These are phyloP conservation scores for Ogataea zsoltii DNA, from an alignment of 805 yeast species.

Conservation along the genomic window DNA sequence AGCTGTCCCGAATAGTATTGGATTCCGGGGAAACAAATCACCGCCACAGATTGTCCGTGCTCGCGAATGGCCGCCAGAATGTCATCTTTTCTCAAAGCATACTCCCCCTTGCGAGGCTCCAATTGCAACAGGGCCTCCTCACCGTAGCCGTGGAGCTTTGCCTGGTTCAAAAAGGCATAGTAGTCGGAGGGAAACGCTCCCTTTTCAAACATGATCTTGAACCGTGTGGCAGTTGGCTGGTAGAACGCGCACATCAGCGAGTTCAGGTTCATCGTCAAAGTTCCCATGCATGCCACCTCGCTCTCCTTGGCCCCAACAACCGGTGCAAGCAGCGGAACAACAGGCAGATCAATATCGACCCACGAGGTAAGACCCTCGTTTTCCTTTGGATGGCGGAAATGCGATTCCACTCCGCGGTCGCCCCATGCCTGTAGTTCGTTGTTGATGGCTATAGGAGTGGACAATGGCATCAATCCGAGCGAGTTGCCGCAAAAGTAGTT, in stretches of 20 bases:
- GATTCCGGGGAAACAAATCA: conserved; percentile 82
- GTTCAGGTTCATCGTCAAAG: conserved; percentile 81
- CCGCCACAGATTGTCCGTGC: conserved; percentile 61
- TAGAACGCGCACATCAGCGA: conserved; percentile 73
- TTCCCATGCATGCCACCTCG: conserved; percentile 90
- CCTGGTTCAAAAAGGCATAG: conserved; percentile 80
- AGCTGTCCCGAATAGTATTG: conserved; percentile 92
- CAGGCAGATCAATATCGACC: conserved; percentile 83
- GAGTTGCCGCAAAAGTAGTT: conserved; percentile 89
- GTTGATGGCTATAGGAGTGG: conserved; percentile 55
- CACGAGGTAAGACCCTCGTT: conserved; percentile 58
- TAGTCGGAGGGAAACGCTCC: conserved; percentile 92
- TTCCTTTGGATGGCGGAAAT: conserved; percentile 64
- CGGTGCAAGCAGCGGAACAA: conserved; percentile 65
- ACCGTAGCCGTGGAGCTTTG: conserved; percentile 53
- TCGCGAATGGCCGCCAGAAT: conserved; percentile 57
- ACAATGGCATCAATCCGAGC: conserved; percentile 84
- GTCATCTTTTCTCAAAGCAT: conserved; percentile 59
- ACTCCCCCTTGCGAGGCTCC: conserved; percentile 58
- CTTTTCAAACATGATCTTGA: conserved; percentile 78
- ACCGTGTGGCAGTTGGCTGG: conserved; percentile 56
- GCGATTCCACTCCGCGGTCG: conserved; percentile 78
- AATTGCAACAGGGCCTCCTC: conserved; percentile 63
- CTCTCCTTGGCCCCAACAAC: conserved; percentile 70
- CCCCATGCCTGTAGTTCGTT: conserved; percentile 84